These are phyloP conservation scores for Rhodotorula paludigena DNA, from an alignment of 768 basidiomycete species.

Conservation along the genomic window DNA sequence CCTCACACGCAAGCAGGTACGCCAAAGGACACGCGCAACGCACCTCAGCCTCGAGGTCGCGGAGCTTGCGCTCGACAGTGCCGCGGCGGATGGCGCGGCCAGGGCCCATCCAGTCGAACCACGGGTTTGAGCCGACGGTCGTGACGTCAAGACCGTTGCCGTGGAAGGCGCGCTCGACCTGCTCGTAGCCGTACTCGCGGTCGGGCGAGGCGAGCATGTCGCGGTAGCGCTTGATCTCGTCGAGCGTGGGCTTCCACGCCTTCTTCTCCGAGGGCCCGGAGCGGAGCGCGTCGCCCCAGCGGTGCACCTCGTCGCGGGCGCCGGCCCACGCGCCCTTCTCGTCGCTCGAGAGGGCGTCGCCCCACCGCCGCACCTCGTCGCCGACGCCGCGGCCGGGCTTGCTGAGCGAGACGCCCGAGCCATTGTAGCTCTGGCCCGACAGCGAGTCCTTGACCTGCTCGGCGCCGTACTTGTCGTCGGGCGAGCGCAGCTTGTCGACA, in stretches of 20 bases:
- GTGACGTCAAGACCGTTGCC: not conserved
- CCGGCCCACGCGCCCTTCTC: not conserved
- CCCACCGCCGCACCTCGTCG: conserved; percentile 4
- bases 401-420: not conserved
- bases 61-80: conserved; percentile 6
- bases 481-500: not conserved
- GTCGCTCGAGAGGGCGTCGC: not conserved
- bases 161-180: conserved; percentile 17
- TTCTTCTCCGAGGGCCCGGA: not conserved
- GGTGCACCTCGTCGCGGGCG: conserved; percentile 4
- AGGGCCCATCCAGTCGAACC: conserved; percentile 27
- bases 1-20: too few species aligned
- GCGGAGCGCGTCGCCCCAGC: conserved; percentile 9
- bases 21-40: too few species aligned
- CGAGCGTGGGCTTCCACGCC: conserved; percentile 15
- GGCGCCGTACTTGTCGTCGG: conserved; percentile 7
- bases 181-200: conserved; percentile 10
- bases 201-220: not conserved
- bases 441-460: conserved; percentile 22
- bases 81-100: conserved; percentile 1
- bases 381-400: not conserved
- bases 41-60: conserved; percentile 23
- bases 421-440: too few species aligned
- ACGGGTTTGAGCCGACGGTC: conserved; percentile 15
- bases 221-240: conserved; percentile 19